Evolutionary conservation across 1,139 yeast species (phyloP), one percentile per base, ranked within the genome.

Genomic region (Lodderomyces pseudojiufengensis): DNA sequence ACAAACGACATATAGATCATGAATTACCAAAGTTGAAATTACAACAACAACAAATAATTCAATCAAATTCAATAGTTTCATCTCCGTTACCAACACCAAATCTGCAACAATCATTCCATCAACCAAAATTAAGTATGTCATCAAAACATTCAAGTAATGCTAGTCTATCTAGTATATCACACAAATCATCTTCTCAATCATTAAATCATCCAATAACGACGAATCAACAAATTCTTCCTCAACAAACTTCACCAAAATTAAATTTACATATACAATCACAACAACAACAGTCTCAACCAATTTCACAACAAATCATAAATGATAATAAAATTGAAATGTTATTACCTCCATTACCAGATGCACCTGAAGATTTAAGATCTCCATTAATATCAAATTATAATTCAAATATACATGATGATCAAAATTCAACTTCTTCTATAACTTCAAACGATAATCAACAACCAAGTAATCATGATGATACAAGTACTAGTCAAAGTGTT

Each of bases 281-380:
- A 7, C 20, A 5, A 18, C 7, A 5, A 18, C 7, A 5, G 7
- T 18, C 20, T 5, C 5, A 18, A 5, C 20, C 5, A 18, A 18
- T 18, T n/a, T n/a, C n/a, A 13, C n/a, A 27, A 27, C 20, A 14
- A 14, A 13, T n/a, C 13, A 37, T 45, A 29, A 24, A 5, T 11
- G 9, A 13, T 11, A 15, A 12, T n/a, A 23, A 10, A 4, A 38
- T 38, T n/a, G 70, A 65, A 39, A 44, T 54, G 7, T 51, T 65
- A 22, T 54, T 66, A 35, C 73, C 73, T 2, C 73, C 73, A 5
- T 49, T 66, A 28, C 73, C 73, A 3, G 57, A 53, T 24, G 48
- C 46, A 5, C 12, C 32, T 6, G 47, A 44, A 36, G 49, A 45
- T 28, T 36, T 39, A 16, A 37, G 32, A 16, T 29, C 29, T 20